phyloP scores from a whole-genome alignment of 257 asterid species.

The Euphrasia confusa region DNA sequence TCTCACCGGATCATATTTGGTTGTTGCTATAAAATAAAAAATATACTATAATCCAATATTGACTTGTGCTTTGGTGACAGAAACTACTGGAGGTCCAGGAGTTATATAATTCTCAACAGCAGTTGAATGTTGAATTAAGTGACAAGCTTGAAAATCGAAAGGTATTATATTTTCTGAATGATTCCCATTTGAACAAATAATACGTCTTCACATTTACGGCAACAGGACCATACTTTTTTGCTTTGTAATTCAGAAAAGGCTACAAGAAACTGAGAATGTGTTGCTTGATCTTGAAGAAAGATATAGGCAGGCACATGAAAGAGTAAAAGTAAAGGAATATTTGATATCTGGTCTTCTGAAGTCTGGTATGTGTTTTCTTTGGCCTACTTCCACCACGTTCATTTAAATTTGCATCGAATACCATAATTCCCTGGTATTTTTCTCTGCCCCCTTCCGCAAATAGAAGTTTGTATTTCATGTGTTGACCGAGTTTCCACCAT shows the following conservation, averaged over 20 bases:
- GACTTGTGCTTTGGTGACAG: constrained; percentile 40
- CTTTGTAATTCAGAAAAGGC: constrained; percentile 59
- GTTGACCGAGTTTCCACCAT: too few species aligned
- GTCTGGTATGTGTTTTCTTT: constrained; percentile 53
- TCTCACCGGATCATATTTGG: constrained; percentile 10
- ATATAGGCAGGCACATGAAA: constrained; percentile 80
- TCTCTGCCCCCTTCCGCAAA: not conserved
- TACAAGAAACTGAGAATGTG: constrained; percentile 73
- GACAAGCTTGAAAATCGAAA: constrained; percentile 82
- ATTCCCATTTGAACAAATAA: constrained; percentile 6
- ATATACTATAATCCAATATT: too few species aligned
- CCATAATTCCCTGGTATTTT: not conserved
- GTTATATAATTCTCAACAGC: constrained; percentile 71
- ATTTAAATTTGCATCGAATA: too few species aligned
- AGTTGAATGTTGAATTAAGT: constrained; percentile 58
- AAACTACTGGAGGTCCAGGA: constrained; percentile 83
- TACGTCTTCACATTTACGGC: not conserved
- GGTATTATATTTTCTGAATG: constrained; percentile 33
- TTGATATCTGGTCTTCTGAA: constrained; percentile 84
- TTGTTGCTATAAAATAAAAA: constrained; percentile 1
- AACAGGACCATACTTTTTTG: constrained; percentile 19
- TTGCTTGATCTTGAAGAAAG: constrained; percentile 92
- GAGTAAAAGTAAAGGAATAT: constrained; percentile 82
- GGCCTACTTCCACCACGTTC: too few species aligned
- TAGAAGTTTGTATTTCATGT: too few species aligned